phyloP scores from a whole-genome alignment of 129 eudicot species.

The carrot (Daucus carota) region DH1_v3.0 NC_030386.2:33663501-33664000 shows the following conservation, averaged over 20 bases:
- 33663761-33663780: slow-evolving; percentile 7
- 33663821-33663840: slow-evolving; percentile 78
- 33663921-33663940: background rate
- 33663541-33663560: background rate
- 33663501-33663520: background rate
- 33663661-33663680: slow-evolving; percentile 41
- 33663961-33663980: background rate
- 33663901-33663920: background rate
- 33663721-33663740: background rate
- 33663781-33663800: slow-evolving; percentile 59
- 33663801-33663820: slow-evolving; percentile 78
- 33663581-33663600: background rate
- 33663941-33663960: background rate
- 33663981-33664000: background rate
- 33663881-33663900: background rate
- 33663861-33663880: slow-evolving; percentile 52
- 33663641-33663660: slow-evolving; percentile 69
- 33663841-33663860: slow-evolving; percentile 87
- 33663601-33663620: slow-evolving; percentile 16
- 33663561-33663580: background rate
- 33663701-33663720: slow-evolving; percentile 20
- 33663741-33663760: background rate
- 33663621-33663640: slow-evolving; percentile 87
- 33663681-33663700: slow-evolving; percentile 95
- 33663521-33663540: background rate